These are phyloP conservation scores for Naematelia aurantialba DNA, from an alignment of 768 basidiomycete genomes.

Conservation along the genomic window DNA sequence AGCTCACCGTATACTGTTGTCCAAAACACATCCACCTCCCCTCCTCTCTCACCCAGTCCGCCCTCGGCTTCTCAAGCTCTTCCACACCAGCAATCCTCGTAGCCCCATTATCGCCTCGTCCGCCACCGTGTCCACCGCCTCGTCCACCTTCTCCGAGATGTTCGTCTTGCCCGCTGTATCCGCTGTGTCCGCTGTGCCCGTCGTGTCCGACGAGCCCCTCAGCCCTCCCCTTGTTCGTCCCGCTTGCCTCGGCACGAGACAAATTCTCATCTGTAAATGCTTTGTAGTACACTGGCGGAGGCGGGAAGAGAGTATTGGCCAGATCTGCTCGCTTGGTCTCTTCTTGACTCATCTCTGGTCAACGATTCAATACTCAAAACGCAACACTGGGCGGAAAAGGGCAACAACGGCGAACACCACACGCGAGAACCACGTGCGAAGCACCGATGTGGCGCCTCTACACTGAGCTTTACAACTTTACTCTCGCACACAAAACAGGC, in stretches of 20 bases:
- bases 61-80: constrained; percentile 25
- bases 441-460: too few relatives aligned
- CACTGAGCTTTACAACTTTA: too few relatives aligned
- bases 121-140: background rate
- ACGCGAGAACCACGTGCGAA: too few relatives aligned
- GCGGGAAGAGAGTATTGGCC: constrained; percentile 43
- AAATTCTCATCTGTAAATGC: constrained; percentile 23
- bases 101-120: constrained; percentile 7
- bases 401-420: too few relatives aligned
- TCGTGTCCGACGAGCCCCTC: too few relatives aligned
- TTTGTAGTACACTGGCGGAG: constrained; percentile 37
- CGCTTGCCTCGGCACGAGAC: constrained; percentile 10
- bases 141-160: too few relatives aligned
- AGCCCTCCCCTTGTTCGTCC: constrained; percentile 14
- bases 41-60: constrained; percentile 38
- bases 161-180: too few relatives aligned
- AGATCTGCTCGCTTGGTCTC: constrained; percentile 10
- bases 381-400: too few relatives aligned
- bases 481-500: too few relatives aligned
- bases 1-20: constrained; percentile 28
- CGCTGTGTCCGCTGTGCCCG: too few relatives aligned
- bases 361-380: too few relatives aligned
- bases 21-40: constrained; percentile 43
- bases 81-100: constrained; percentile 13
- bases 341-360: background rate